phyloP scores from a whole-genome alignment of 2,329 filamentous ascomycete genomes.

The Emydomyces testavorans region DNA sequence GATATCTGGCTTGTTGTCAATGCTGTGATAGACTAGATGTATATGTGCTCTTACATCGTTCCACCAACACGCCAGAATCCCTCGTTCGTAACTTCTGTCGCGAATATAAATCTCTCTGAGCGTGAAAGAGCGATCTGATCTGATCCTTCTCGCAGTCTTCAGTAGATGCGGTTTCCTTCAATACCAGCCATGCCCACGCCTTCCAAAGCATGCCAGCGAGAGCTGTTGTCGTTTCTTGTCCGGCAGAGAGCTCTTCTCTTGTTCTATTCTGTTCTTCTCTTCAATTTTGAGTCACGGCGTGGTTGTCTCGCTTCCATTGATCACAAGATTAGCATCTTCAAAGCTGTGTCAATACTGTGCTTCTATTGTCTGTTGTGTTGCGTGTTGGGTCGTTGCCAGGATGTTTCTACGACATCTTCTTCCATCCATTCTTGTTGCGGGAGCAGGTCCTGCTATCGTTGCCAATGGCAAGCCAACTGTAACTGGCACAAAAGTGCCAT shows the following conservation, averaged over 20 bases:
- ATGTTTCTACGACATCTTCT: constrained; percentile 4
- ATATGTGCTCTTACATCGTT: background rate
- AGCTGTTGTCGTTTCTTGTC: background rate
- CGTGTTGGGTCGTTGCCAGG: background rate
- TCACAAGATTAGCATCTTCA: too few relatives aligned
- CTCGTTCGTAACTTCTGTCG: too few relatives aligned
- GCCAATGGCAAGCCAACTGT: background rate
- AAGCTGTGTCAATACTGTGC: too few relatives aligned
- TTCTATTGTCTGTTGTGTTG: background rate
- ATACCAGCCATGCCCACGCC: background rate
- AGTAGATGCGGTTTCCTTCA: background rate
- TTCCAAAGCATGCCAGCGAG: background rate
- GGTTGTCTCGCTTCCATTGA: background rate
- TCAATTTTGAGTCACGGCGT: background rate
- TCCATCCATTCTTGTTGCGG: background rate
- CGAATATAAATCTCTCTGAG: too few relatives aligned
- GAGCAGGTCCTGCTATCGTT: background rate
- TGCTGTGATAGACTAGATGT: background rate
- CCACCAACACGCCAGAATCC: too few relatives aligned
- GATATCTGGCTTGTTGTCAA: background rate
- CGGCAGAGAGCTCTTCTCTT: background rate
- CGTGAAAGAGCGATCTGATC: too few relatives aligned
- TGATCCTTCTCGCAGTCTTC: too few relatives aligned
- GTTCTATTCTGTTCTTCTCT: background rate
- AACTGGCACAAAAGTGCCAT: background rate